Evolutionary conservation across 805 yeast species (phyloP).

Genomic region (Lachancea fermentati): DNA sequence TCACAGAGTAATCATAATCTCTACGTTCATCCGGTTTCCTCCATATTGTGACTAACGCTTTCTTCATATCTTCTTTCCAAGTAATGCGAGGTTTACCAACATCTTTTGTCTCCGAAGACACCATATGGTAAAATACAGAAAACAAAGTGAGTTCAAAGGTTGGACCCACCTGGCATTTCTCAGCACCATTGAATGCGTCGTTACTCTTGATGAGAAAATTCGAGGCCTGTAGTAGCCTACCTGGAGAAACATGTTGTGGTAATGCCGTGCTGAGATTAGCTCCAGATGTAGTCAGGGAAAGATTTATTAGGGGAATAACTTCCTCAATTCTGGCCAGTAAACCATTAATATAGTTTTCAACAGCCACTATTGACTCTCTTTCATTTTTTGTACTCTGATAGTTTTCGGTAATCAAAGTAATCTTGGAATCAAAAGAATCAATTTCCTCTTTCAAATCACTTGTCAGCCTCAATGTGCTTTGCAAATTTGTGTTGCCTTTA

Average conservation of each 20-base stretch:
- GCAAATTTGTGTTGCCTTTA: constrained; percentile 54
- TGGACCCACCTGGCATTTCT: constrained; percentile 48
- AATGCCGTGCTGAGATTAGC: constrained; percentile 48
- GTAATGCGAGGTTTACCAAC: constrained; percentile 37
- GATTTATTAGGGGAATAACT: constrained; percentile 59
- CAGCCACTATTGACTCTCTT: constrained; percentile 37
- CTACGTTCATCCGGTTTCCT: constrained; percentile 19
- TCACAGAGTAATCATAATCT: constrained; percentile 39
- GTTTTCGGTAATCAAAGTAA: constrained; percentile 37
- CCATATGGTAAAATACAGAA: constrained; percentile 55
- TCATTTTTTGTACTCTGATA: constrained; percentile 25
- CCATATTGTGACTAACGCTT: constrained; percentile 42
- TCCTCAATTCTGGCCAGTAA: constrained; percentile 54
- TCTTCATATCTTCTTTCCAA: constrained; percentile 72
- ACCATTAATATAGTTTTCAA: constrained; percentile 44
- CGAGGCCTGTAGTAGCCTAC: constrained; percentile 59
- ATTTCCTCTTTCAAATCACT: constrained; percentile 52
- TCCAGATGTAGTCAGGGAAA: constrained; percentile 65
- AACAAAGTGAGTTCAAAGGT: constrained; percentile 50
- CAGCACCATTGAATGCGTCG: constrained; percentile 2
- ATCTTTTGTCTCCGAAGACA: constrained; percentile 28
- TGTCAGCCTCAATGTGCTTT: constrained; percentile 49
- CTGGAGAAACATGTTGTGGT: constrained; percentile 55
- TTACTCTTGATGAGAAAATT: constrained; percentile 33
- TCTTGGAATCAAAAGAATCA: constrained; percentile 47